Evolutionary conservation across 306 rosid genomes (phyloP), one percentile per base, ranked within the genome.

Genomic region (Dicorynia guianensis): DNA sequence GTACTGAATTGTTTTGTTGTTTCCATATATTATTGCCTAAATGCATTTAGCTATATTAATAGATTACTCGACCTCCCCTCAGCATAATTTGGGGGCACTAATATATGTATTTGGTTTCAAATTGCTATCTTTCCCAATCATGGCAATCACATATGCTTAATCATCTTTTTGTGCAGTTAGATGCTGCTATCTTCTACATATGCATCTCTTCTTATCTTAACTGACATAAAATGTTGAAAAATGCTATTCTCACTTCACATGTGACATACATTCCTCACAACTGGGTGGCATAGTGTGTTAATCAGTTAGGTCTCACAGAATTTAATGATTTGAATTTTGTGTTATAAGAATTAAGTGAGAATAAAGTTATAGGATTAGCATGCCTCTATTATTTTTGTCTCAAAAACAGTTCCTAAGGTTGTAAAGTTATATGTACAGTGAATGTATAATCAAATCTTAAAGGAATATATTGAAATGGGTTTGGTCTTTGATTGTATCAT

Each of bases 401-500:
- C 49, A 17, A 60, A n/a, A 66, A 47, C 58, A 54, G 70, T 67
- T 75, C 70, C 62, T 35, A 15, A 8, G 69, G 52, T 38, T 69
- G 49, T 62, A 11, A 13, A 55, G 33, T 59, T 57, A 33, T 40
- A 30, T 59, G 7, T 34, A 55, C 60, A 7, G 12, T 63, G 56
- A 44, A 35, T 14, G 52, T 55, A 75, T 49, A 59, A 42, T 52
- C 52, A 43, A 38, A 52, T 49, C 55, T 71, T 79, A 14, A 80
- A 44, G 60, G 54, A 54, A 46, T 80, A 50, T 40, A 25, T 38
- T 36, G 70, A 49, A 66, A 78, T 60, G 67, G 34, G 11, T 68
- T 11, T 62, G 75, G 48, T 58, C 69, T 77, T 38, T 62, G 47
- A 75, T 48, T 60, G 57, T 36, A 75, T 71, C 69, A 20, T 76